These are phyloP conservation scores for Marasmius sp. DNA, from an alignment of 1,284 basidiomycete species.

Conservation along the genomic window DNA sequence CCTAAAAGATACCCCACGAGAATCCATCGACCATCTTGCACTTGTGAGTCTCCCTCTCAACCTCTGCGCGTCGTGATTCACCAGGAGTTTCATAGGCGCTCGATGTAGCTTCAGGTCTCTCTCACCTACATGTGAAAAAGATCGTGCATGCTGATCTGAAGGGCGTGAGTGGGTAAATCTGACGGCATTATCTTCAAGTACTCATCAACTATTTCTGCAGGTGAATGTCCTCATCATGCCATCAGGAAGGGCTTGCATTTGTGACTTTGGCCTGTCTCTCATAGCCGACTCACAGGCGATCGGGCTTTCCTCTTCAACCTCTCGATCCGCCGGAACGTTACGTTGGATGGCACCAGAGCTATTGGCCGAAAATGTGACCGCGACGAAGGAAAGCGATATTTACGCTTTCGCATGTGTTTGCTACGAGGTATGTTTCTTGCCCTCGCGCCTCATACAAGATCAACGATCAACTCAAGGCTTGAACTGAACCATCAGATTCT, in stretches of 20 bases:
- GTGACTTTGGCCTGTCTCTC: neutral
- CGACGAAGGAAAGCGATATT: neutral
- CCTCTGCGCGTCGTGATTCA: no score
- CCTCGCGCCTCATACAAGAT: neutral
- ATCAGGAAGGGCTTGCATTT: neutral
- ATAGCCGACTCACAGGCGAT: neutral
- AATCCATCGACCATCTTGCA: neutral
- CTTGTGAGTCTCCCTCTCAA: neutral
- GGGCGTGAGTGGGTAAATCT: neutral
- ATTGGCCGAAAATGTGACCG: neutral
- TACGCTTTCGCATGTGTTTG: slow-evolving; percentile 42
- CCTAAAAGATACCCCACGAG: neutral
- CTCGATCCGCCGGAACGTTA: neutral
- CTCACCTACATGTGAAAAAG: neutral
- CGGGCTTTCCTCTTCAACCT: neutral
- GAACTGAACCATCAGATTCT: neutral
- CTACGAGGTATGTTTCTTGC: slow-evolving; percentile 26
- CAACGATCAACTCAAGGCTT: no score
- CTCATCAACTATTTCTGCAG: neutral
- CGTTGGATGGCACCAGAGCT: neutral
- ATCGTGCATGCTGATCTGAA: neutral
- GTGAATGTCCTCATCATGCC: neutral
- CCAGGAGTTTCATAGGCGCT: neutral
- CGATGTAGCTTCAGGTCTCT: neutral
- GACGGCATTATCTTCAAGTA: neutral